Base-by-base conservation (phyloP, 108 stramenopile species). In the Chaetoceros muelleri region DNA sequence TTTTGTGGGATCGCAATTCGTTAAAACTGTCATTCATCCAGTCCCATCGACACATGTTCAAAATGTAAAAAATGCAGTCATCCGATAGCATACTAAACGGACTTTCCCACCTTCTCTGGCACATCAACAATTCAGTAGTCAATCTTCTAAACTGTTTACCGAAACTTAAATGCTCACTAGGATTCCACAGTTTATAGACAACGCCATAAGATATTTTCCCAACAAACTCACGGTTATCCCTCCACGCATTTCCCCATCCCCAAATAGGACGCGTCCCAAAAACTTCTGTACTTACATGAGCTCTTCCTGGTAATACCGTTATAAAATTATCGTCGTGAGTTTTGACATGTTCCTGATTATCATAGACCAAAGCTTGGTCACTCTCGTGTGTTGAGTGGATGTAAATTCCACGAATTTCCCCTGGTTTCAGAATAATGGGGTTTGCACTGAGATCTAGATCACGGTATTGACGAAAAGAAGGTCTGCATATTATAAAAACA, bases 21-120 rank as follows among this genome's bases (percentile, higher is more conserved):
- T 52, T 45, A 17, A 54, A 34, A 3, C 60, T 67, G 59, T 92
- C 90, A 40, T 75, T 64, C 50, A 84, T 73, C 90, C 90, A 93
- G 54, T 88, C 86, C 86, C 84, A 93, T 3, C 74, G 70, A 58
- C 81, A 82, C 87, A 93, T 88, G 68, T 93, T 93, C 44, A 93
- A 58, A 62, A 93, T 93, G 65, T 86, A 93, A 56, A 72, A 87
- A 44, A 93, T 70, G 54, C 82, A 81, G 50, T 87, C 86, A 61
- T 92, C 90, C 0, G 85, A 81, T 8, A 92, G 75, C 55, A 46
- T 71, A 40, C 70, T 58, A 45, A 81, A 64, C 13, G 80, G 79
- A 55, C 79, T 77, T 59, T 81, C 85, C 44, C 51, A 52, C 16
- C 82, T 67, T 49, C 86, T 66, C 50, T 92, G 90, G 30, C 76